These are phyloP conservation scores for Pyrrhoderma lamaoense DNA, from an alignment of 1,284 basidiomycete species.

Conservation along the genomic window DNA sequence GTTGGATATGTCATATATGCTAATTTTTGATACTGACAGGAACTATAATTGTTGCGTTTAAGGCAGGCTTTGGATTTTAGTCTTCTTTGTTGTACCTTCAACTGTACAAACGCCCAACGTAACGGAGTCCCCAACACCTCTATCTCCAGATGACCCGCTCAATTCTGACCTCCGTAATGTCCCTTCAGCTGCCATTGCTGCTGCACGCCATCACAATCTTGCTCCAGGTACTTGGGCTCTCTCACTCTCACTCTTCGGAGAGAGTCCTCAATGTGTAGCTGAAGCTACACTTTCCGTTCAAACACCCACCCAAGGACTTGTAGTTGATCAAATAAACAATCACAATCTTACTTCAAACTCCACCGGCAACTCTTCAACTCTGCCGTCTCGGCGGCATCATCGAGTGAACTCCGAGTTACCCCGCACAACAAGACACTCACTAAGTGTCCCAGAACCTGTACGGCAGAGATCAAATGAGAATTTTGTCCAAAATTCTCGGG, in stretches of 20 bases:
- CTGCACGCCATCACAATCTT: constrained; percentile 11
- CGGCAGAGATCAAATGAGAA: too few relatives aligned
- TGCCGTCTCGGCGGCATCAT: constrained; percentile 17
- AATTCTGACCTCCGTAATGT: neutral
- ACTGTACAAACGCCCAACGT: neutral
- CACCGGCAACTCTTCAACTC: neutral
- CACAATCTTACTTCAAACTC: too few relatives aligned
- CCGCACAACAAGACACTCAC: too few relatives aligned
- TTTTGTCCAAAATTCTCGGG: too few relatives aligned
- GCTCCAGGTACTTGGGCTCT: constrained; percentile 49
- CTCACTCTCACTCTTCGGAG: constrained; percentile 44
- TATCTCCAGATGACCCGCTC: neutral
- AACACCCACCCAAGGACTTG: too few relatives aligned
- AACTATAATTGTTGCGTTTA: neutral
- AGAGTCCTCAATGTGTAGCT: constrained; percentile 54
- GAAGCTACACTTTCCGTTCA: constrained; percentile 49
- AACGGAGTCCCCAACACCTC: neutral
- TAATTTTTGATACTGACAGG: neutral
- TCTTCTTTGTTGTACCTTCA: constrained; percentile 38
- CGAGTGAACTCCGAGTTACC: constrained; percentile 12
- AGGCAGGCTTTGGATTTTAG: constrained; percentile 60
- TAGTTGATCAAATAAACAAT: too few relatives aligned
- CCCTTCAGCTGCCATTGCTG: neutral
- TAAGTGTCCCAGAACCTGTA: too few relatives aligned
- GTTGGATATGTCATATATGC: too few relatives aligned